A percentile compares a stretch with the other conserved stretches of the same genome.
Conservation (phyloP, 2,329 filamentous ascomycete species). For the Colletotrichum salicis region DNA sequence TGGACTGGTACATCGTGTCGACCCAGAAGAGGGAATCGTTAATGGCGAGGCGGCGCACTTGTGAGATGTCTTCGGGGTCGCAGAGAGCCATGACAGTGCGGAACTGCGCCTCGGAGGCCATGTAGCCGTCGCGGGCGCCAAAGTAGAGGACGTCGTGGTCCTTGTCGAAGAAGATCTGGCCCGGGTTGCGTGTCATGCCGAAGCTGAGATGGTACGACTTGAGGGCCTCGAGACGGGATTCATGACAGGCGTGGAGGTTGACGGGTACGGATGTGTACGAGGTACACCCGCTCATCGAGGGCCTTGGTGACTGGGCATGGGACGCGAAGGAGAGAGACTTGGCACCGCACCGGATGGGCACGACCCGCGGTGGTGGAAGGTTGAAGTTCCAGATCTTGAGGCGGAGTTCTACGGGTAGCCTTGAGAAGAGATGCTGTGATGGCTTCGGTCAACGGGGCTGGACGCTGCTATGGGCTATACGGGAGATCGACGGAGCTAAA, state of each 20-base stretch:
- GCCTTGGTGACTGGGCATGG: conserved; percentile 12
- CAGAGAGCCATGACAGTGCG: conserved; percentile 56
- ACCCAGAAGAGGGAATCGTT: conserved; percentile 55
- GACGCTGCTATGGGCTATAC: not conserved
- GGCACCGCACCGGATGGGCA: conserved; percentile 54
- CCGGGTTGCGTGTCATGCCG: conserved; percentile 52
- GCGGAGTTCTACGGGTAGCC: conserved; percentile 58
- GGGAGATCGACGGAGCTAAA: conserved; percentile 33
- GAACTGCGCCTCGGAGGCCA: conserved; percentile 58
- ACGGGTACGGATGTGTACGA: conserved; percentile 54
- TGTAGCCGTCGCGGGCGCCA: conserved; percentile 55
- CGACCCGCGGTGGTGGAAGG: conserved; percentile 54
- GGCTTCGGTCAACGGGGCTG: conserved; percentile 12
- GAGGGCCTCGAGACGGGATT: conserved; percentile 57
- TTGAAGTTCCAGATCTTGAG: conserved; percentile 60
- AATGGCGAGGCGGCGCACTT: conserved; percentile 55
- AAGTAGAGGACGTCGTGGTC: conserved; percentile 59
- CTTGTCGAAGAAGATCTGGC: conserved; percentile 55
- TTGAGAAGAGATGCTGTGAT: conserved; percentile 52
- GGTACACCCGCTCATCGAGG: conserved; percentile 48
- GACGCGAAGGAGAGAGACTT: conserved; percentile 40
- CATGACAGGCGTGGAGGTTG: conserved; percentile 58
- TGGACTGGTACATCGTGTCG: conserved; percentile 47
- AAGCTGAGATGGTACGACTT: conserved; percentile 54
- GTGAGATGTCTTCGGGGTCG: conserved; percentile 51